phyloP scores from a whole-genome alignment of 2,329 filamentous ascomycete species.

The Triangularia setosa region DNA sequence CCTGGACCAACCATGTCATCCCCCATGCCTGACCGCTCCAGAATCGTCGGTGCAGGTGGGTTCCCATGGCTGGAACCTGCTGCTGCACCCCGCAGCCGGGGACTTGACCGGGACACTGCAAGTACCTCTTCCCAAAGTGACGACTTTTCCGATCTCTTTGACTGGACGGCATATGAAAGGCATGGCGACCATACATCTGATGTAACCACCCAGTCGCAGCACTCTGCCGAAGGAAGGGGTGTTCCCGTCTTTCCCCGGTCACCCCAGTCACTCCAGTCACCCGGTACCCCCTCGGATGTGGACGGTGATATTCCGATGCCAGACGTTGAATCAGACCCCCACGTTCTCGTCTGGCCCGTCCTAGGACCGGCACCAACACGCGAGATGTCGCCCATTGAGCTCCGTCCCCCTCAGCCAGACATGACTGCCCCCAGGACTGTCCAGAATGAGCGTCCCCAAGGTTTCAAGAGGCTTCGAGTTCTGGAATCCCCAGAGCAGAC shows the following conservation, averaged over 20 bases:
- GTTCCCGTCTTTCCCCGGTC: constrained; percentile 1
- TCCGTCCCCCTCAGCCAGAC: constrained; percentile 1
- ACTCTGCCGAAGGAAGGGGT: constrained; percentile 10
- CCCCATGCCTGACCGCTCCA: constrained; percentile 11
- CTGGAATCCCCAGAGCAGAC: constrained; percentile 40
- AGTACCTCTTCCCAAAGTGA: constrained; percentile 14
- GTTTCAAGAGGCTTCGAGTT: constrained; percentile 14
- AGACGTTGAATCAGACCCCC: constrained; percentile 11
- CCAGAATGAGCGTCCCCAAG: not conserved
- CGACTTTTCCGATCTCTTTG: constrained; percentile 18
- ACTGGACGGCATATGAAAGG: constrained; percentile 12
- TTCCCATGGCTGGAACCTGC: constrained; percentile 7
- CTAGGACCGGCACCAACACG: constrained; percentile 10
- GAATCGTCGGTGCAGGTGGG: constrained; percentile 1
- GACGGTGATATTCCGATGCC: constrained; percentile 19
- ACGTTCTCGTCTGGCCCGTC: constrained; percentile 17
- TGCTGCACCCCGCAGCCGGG: constrained; percentile 14
- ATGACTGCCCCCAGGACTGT: constrained; percentile 7
- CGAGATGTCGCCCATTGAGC: constrained; percentile 1
- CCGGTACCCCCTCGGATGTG: not conserved
- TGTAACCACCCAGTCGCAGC: constrained; percentile 19
- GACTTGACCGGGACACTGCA: constrained; percentile 11
- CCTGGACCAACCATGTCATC: constrained; percentile 18
- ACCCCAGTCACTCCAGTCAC: constrained; percentile 5
- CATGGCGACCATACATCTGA: constrained; percentile 2